Evolutionary conservation across 768 basidiomycete species (phyloP), one percentile per base, ranked within the genome.

Genomic region (Podaxis sp.): DNA sequence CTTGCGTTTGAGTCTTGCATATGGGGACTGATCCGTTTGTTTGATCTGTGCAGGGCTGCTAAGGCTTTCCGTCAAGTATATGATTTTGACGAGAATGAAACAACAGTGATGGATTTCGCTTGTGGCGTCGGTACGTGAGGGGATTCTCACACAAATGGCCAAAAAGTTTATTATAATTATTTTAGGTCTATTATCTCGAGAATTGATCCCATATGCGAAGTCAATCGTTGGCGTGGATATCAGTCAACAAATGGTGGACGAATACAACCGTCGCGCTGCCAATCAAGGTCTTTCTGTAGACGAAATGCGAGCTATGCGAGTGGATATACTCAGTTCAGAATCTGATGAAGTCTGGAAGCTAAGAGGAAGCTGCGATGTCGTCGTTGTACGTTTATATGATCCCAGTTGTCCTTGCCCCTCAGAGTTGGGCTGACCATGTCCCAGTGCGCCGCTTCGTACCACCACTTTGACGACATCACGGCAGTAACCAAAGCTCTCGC

Each of bases 141-240:
- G 16, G 11, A 18, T 38, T 10, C 1, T 23, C 56, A 18, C 28
- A 11, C 25, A 42, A 14, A 44, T 7, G 42, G 42, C 18, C 14
- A 44, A 44, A 16, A 44, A 18, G 18, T 1, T 44, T 21, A 27
- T 23, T 32, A 18, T 51, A 27, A 51, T 32, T n/a, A n/a, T 6
- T 37, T 18, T 42, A 91, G 91, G 91, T 14, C 70, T 84, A 21
- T 70, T 90, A 14, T 86, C 90, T 1, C 78, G 83, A 63, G 78
- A 81, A 46, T 77, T 92, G 23, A 83, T 82, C 0, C 76, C 84
- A 1, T 74, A 88, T 64, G 80, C 81, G 50, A 87, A 84, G 68
- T 76, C 76, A 32, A 80, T 92, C 62, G 72, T 91, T 14, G 91
- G 90, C 9, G 84, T 89, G 14, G 91, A 93, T 67, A 88, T 91